These are phyloP conservation scores for Rhodotorula sp. DNA, from an alignment of 1,284 basidiomycete species.

Conservation along the genomic window DNA sequence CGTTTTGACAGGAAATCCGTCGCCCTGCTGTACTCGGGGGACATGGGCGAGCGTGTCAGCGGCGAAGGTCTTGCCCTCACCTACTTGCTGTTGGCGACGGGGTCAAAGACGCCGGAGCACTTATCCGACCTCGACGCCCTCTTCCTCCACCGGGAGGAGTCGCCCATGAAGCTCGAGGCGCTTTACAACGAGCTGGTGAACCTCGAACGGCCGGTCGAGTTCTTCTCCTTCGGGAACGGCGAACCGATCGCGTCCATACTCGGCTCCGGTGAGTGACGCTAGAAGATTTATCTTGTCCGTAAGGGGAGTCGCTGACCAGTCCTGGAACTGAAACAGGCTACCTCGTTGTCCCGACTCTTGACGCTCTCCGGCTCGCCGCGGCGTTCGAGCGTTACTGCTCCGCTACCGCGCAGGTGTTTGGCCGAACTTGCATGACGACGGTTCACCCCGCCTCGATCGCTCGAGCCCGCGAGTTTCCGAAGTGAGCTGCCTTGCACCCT, in stretches of 20 bases:
- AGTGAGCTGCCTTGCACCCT: conserved; percentile 3
- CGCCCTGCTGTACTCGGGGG: conserved; percentile 19
- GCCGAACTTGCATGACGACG: neutral
- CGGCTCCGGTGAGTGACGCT: conserved; percentile 5
- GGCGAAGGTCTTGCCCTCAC: conserved; percentile 26
- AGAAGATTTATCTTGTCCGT: no score
- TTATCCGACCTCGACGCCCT: conserved; percentile 21
- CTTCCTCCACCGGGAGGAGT: conserved; percentile 23
- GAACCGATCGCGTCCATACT: conserved; percentile 6
- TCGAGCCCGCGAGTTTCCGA: neutral
- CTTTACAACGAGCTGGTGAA: conserved; percentile 27
- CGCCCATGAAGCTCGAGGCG: conserved; percentile 11
- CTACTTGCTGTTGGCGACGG: conserved; percentile 16
- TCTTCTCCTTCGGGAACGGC: conserved; percentile 21
- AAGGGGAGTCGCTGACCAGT: no score
- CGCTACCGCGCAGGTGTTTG: neutral
- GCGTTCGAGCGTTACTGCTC: conserved; percentile 16
- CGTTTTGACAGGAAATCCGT: conserved; percentile 10
- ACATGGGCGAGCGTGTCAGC: neutral
- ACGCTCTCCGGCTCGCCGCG: conserved; percentile 8
- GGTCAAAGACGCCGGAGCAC: conserved; percentile 8
- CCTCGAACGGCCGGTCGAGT: conserved; percentile 15
- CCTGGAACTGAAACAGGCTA: conserved; percentile 9
- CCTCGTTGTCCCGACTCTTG: conserved; percentile 6
- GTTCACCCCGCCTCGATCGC: conserved; percentile 22